Conservation (phyloP, 129 eudicot genomes). For the Ambrosia trifida region DNA sequence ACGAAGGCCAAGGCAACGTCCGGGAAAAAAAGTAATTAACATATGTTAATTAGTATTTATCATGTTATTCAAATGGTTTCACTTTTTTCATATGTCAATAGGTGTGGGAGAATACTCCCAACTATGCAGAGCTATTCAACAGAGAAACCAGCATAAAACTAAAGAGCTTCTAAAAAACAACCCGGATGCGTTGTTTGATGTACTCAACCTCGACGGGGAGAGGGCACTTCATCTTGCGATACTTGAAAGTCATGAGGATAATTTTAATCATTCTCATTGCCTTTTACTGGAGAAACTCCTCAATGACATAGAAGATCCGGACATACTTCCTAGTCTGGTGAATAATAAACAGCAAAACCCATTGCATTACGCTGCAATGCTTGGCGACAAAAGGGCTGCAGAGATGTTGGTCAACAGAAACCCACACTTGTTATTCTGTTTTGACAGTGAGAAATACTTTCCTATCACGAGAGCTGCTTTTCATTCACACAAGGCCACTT, state of each 20-base stretch:
- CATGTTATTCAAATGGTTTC: too few species aligned
- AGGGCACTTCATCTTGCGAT: slow-evolving; percentile 6
- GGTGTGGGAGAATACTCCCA: neutral
- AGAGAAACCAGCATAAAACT: neutral
- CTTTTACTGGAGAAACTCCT: neutral
- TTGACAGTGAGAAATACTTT: too few species aligned
- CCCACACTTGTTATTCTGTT: too few species aligned
- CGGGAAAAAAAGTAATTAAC: too few species aligned
- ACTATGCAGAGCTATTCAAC: slow-evolving; percentile 1
- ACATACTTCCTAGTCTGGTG: neutral
- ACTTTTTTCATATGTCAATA: neutral
- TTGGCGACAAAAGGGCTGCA: too few species aligned
- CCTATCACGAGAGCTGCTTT: too few species aligned
- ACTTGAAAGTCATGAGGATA: neutral
- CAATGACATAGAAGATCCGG: neutral
- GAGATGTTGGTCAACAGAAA: too few species aligned
- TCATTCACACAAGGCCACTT: too few species aligned
- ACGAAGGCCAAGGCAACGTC: too few species aligned
- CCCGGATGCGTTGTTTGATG: neutral
- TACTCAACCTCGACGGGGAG: neutral
- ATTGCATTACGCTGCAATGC: too few species aligned
- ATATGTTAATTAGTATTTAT: too few species aligned
- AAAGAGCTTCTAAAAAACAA: neutral
- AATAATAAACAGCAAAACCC: neutral
- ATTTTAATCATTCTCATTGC: too few species aligned